phyloP scores from a whole-genome alignment of 2,329 filamentous ascomycete genomes.

The Amauroascus niger region DNA sequence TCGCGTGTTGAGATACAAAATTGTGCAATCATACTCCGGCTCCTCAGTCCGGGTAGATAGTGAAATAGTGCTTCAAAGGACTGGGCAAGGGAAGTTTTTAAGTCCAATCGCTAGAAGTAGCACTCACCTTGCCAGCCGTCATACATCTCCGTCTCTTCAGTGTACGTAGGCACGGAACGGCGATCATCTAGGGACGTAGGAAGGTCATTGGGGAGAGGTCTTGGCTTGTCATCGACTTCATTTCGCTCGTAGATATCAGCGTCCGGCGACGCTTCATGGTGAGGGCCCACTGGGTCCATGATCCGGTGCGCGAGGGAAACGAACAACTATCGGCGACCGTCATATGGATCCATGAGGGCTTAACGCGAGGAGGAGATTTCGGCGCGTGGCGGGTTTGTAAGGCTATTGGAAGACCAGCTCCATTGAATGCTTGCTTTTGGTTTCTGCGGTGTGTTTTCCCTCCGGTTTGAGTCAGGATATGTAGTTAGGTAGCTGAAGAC shows the following conservation, averaged over 20 bases:
- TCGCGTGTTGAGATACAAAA: no score
- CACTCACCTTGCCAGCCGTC: conserved; percentile 90
- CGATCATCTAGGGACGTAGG: conserved; percentile 89
- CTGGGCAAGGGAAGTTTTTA: not conserved
- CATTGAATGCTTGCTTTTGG: not conserved
- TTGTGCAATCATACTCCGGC: conserved; percentile 16
- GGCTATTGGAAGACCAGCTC: not conserved
- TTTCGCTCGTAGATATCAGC: conserved; percentile 9
- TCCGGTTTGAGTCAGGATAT: not conserved
- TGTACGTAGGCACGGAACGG: conserved; percentile 54
- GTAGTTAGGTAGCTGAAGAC: not conserved
- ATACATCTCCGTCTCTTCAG: conserved; percentile 90
- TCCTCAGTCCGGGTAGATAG: not conserved
- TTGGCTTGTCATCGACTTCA: conserved; percentile 9
- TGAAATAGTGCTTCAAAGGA: not conserved
- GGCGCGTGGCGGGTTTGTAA: not conserved
- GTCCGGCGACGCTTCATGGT: conserved; percentile 24
- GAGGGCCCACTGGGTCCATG: conserved; percentile 30
- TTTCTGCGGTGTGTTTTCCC: not conserved
- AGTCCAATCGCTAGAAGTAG: not conserved
- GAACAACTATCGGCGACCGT: conserved; percentile 3
- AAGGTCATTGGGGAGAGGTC: conserved; percentile 66
- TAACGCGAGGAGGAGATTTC: not conserved
- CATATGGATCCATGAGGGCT: conserved; percentile 8
- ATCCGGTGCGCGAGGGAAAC: not conserved